A percentile compares a stretch with the other conserved stretches of the same genome.
Evolutionary conservation across 1,139 yeast species (phyloP).

Genomic region (Magnusiomyces paraingens): DNA sequence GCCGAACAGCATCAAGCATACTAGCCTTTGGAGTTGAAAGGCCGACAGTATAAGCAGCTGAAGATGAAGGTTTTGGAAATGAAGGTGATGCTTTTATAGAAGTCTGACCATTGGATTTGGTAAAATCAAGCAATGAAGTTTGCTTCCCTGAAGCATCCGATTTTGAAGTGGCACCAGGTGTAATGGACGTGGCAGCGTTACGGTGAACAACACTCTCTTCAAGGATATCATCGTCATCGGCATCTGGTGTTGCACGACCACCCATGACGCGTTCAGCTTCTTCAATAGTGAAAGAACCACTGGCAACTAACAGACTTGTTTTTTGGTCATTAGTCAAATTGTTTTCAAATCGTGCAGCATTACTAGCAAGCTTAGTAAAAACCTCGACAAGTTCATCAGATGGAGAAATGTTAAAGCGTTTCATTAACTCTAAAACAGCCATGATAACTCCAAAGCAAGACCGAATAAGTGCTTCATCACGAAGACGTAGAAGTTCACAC

Average conservation of each 20-base stretch:
- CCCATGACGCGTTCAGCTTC: conserved; percentile 16
- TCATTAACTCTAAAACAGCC: conserved; percentile 30
- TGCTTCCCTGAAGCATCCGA: conserved; percentile 13
- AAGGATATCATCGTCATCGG: conserved; percentile 3
- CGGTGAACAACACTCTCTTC: not conserved
- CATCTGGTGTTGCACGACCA: conserved; percentile 12
- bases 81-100: conserved; percentile 11
- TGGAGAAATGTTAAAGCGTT: conserved; percentile 26
- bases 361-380: conserved; percentile 22
- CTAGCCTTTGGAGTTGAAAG: conserved; percentile 21
- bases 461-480: conserved; percentile 66
- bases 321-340: conserved; percentile 23
- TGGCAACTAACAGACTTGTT: conserved; percentile 22
- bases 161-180: not conserved
- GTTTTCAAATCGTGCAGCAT: conserved; percentile 21
- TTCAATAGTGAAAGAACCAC: conserved; percentile 22
- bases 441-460: conserved; percentile 70
- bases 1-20: conserved; percentile 28
- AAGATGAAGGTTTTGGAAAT: not conserved
- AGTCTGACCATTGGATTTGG: conserved; percentile 17
- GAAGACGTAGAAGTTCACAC: conserved; percentile 73
- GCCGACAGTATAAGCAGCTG: conserved; percentile 11
- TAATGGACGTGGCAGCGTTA: not conserved
- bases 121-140: conserved; percentile 21
- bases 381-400: conserved; percentile 23